A percentile compares a stretch with the other conserved stretches of the same genome.
phyloP scores from a whole-genome alignment of 1,139 yeast species.

The Hemisphaericaspora xylanilytica region DNA sequence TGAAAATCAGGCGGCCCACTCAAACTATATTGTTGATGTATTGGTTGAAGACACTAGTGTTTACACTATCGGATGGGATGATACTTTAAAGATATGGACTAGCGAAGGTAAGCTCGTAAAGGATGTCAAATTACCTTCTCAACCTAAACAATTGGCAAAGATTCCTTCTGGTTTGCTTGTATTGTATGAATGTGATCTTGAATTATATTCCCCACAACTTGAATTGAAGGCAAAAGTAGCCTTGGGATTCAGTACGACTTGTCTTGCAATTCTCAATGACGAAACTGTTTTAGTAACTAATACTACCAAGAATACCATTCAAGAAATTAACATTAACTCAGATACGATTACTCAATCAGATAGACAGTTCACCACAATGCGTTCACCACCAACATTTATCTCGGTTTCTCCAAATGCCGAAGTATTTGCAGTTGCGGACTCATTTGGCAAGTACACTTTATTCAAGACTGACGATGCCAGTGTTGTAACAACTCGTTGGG shows the following conservation, averaged over 20 bases:
- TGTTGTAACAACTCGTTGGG: conserved; percentile 87
- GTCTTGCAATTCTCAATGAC: conserved; percentile 27
- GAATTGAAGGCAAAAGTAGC: conserved; percentile 21
- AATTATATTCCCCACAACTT: conserved; percentile 30
- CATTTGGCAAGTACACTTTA: conserved; percentile 76
- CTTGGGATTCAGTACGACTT: conserved; percentile 40
- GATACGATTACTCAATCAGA: conserved; percentile 13
- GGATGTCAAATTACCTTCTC: conserved; percentile 43
- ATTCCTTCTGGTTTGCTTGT: conserved; percentile 33
- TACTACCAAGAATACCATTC: conserved; percentile 34
- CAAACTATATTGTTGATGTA: conserved; percentile 56
- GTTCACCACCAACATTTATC: conserved; percentile 61
- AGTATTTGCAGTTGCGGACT: conserved; percentile 81
- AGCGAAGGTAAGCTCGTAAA: conserved; percentile 26
- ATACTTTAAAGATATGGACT: conserved; percentile 54
- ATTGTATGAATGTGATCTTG: conserved; percentile 48
- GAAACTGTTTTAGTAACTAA: conserved; percentile 50
- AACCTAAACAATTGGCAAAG: conserved; percentile 59
- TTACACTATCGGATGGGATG: conserved; percentile 85
- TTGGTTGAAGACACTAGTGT: conserved; percentile 25
- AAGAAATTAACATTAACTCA: conserved; percentile 23
- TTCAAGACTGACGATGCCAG: conserved; percentile 55
- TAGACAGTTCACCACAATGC: conserved; percentile 42
- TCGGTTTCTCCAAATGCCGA: conserved; percentile 70
- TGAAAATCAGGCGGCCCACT: conserved; percentile 38